Base-by-base conservation (phyloP, 768 basidiomycete species). In the Hemileccinum impolitum region DNA sequence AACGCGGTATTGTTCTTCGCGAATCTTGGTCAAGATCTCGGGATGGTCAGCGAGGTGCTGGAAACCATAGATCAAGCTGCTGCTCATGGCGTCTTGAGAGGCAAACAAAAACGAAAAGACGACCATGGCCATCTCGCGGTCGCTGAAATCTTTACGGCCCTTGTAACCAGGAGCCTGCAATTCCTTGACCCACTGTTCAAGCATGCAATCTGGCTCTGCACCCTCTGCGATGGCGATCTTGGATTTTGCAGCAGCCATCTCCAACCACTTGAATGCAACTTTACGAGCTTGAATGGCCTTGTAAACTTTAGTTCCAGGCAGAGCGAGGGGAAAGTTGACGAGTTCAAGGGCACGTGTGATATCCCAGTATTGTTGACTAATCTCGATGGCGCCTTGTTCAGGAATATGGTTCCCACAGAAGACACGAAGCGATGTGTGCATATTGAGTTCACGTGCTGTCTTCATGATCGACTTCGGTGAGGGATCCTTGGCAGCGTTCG, bases 1-100 rank as follows among this genome's bases (percentile, higher is more conserved):
- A 47, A 95, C 79, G 39, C 80, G 77, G 37, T 87, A 82, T 68
- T 97, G 94, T 71, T 99, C 96, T 58, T 86, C 90, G 45, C 88
- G 81, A 54, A 98, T 80, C 71, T 95, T 97, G 32, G 80, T 82
- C 57, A 95, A 70, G 46, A 96, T 72, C 21, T 93, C 87, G 1
- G 95, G 95, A 65, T 90, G 78, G 68, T 98, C 96, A 38, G 90
- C 90, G 32, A 96, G 77, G 68, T 94, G 91, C 71, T 99, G 96
- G 82, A 98, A 96, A 34, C 84, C 87, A 68, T 91, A 97, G 62
- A 96, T 93, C 60, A 97, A 73, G 43, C 94, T 94, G 52, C 90
- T 93, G 66, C 90, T 91, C 96, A 99, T 98, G 41, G 96, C 96
- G 65, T 99, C 96, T 74, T 96, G 92, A 21, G 85, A 88, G 2